Conservation (phyloP, 306 rosid genomes). For the Rosa chinensis region DNA sequence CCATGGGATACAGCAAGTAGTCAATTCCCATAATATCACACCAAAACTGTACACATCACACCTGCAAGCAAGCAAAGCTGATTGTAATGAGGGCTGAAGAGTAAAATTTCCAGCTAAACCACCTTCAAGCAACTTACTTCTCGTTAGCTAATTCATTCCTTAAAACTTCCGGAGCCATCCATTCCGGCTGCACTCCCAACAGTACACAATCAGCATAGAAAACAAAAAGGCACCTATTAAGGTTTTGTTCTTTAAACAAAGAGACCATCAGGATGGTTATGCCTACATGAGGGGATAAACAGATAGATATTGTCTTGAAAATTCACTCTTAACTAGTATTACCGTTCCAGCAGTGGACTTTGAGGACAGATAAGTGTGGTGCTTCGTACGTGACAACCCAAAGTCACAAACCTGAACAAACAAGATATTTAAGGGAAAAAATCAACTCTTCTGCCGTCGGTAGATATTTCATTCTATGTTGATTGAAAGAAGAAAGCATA, state of each 20-base stretch:
- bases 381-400: constrained; percentile 93
- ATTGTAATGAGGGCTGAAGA: constrained; percentile 21
- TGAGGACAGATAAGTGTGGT: constrained; percentile 89
- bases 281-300: neutral
- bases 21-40: constrained; percentile 94
- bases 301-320: neutral
- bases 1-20: constrained; percentile 79
- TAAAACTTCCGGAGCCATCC: constrained; percentile 99
- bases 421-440: constrained; percentile 11
- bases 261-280: neutral
- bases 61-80: constrained; percentile 54
- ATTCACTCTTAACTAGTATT: constrained; percentile 30
- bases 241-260: neutral
- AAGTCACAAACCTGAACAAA: constrained; percentile 86
- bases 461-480: constrained; percentile 19
- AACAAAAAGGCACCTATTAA: neutral
- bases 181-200: constrained; percentile 80
- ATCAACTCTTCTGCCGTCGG: constrained; percentile 2
- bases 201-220: constrained; percentile 12
- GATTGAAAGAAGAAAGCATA: neutral
- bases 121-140: constrained; percentile 57
- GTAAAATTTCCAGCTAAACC: constrained; percentile 11
- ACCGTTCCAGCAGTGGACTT: constrained; percentile 99
- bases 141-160: constrained; percentile 95
- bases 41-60: constrained; percentile 99